These are phyloP conservation scores for Penicillium daleae DNA, from an alignment of 495 filamentous ascomycete species.

Conservation along the genomic window DNA sequence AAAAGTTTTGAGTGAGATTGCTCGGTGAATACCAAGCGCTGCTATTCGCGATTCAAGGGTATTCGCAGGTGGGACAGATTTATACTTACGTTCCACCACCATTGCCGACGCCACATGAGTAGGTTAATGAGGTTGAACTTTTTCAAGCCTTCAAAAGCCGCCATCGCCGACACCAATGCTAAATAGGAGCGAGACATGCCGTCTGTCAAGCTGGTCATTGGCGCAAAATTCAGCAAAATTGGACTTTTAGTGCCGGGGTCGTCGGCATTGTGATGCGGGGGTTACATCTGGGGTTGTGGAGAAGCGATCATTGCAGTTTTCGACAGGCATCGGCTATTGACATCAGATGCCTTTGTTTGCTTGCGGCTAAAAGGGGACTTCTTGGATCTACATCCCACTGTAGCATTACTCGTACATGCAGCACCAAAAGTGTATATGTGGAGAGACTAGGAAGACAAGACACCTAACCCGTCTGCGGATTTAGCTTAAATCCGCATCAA, in stretches of 20 bases:
- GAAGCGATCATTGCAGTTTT: slow-evolving; percentile 24
- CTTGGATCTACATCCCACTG: background rate
- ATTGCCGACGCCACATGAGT: background rate
- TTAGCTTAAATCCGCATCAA: background rate
- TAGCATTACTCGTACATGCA: background rate
- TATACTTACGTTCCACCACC: background rate
- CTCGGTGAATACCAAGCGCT: too few species aligned
- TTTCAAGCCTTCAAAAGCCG: slow-evolving; percentile 20
- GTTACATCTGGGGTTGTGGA: slow-evolving; percentile 28
- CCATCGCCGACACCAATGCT: background rate
- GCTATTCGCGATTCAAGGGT: background rate
- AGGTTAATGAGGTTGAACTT: slow-evolving; percentile 17
- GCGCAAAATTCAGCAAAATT: slow-evolving; percentile 7
- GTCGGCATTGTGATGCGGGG: slow-evolving; percentile 20
- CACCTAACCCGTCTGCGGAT: background rate
- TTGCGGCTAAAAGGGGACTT: background rate
- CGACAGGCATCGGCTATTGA: slow-evolving; percentile 27
- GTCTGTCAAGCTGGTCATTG: slow-evolving; percentile 8
- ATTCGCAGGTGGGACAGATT: too few species aligned
- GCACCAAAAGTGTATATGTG: background rate
- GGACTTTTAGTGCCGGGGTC: background rate
- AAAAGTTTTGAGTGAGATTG: background rate
- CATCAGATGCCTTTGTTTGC: background rate
- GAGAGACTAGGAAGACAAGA: background rate
- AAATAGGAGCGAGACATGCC: background rate